These are phyloP conservation scores for Pyrus bretschneideri DNA, from an alignment of 306 rosid genomes.

Conservation along the genomic window DNA sequence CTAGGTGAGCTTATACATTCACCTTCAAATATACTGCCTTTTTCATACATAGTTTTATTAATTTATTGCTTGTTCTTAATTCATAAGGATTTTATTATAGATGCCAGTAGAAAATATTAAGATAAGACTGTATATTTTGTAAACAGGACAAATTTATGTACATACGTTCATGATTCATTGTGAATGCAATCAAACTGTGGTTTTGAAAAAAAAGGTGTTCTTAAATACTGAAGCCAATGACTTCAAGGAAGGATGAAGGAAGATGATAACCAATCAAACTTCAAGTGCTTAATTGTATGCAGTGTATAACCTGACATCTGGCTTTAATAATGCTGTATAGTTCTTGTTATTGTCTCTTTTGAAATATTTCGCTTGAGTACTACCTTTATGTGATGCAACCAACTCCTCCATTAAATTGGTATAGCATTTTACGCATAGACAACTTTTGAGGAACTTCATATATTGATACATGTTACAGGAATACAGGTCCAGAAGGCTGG, in stretches of 20 bases:
- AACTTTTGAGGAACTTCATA: constrained; percentile 4
- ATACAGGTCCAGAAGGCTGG: constrained; percentile 99
- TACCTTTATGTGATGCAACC: neutral
- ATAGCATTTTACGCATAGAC: neutral
- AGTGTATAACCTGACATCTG: neutral
- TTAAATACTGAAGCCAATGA: neutral
- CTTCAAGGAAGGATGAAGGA: neutral
- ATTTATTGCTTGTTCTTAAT: neutral
- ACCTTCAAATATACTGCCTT: neutral
- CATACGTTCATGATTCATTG: neutral
- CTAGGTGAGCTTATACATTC: constrained; percentile 48
- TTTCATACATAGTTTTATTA: neutral
- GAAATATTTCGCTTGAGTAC: neutral
- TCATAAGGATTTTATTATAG: neutral
- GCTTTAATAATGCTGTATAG: neutral
- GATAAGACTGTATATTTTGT: neutral
- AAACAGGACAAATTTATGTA: neutral
- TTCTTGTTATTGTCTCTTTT: constrained; percentile 11
- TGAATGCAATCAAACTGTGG: neutral
- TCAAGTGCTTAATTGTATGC: neutral
- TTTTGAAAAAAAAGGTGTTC: neutral
- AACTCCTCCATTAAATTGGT: constrained; percentile 3
- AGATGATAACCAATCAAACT: neutral
- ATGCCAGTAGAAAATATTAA: neutral
- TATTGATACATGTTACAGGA: constrained; percentile 44